These are phyloP conservation scores for Pseudogymnoascus sp. DNA, from an alignment of 2,329 filamentous ascomycete genomes.

Conservation along the genomic window DNA sequence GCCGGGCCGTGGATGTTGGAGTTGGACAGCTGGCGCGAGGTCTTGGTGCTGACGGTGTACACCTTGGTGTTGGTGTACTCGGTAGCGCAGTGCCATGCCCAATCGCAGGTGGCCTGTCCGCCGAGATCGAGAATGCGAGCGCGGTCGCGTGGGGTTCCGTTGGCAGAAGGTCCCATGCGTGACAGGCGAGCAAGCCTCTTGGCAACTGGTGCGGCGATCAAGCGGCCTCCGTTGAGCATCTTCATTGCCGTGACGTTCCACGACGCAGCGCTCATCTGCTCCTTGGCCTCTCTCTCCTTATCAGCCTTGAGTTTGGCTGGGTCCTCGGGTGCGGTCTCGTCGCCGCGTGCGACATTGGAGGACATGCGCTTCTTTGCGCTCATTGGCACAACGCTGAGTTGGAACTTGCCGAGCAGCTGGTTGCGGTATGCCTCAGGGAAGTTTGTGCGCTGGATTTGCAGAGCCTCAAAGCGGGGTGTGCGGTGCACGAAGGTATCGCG, in stretches of 20 bases:
- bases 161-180: constrained; percentile 35
- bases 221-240: constrained; percentile 53
- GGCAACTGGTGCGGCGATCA: constrained; percentile 55
- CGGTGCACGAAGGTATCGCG: constrained; percentile 79
- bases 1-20: constrained; percentile 70
- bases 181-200: constrained; percentile 51
- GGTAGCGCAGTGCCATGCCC: constrained; percentile 88
- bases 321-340: constrained; percentile 54
- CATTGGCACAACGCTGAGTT: constrained; percentile 60
- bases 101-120: constrained; percentile 77
- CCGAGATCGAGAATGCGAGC: constrained; percentile 76
- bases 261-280: constrained; percentile 54
- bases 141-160: constrained; percentile 41
- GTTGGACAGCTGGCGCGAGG: constrained; percentile 61
- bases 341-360: constrained; percentile 64
- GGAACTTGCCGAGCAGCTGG: constrained; percentile 77
- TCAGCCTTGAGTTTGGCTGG: constrained; percentile 57
- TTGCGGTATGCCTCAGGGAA: constrained; percentile 65
- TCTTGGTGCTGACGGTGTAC: constrained; percentile 75
- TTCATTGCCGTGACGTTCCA: constrained; percentile 56
- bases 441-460: constrained; percentile 74
- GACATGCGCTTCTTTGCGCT: constrained; percentile 63
- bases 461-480: constrained; percentile 74
- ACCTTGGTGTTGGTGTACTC: constrained; percentile 79
- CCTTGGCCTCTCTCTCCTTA: constrained; percentile 71